A percentile compares a stretch with the other conserved stretches of the same genome.
Evolutionary conservation across 768 basidiomycete genomes (phyloP).

Genomic region (Phlebiopsis flavidoalba): DNA sequence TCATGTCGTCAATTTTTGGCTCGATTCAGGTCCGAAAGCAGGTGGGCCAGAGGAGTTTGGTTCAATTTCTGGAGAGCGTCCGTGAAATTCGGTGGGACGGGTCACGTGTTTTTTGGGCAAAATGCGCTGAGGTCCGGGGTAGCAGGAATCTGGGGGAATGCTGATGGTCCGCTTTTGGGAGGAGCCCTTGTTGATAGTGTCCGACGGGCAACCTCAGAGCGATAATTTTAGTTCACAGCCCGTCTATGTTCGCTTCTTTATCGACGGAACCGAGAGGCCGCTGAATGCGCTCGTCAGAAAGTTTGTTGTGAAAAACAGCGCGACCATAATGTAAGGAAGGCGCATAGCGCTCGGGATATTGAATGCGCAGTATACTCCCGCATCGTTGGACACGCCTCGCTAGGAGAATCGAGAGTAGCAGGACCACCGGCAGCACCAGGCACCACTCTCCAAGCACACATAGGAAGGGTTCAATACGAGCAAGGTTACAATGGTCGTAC

Average conservation of each 20-base stretch:
- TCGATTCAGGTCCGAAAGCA: conserved; percentile 70
- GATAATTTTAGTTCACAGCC: conserved; percentile 69
- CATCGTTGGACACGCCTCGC: conserved; percentile 77
- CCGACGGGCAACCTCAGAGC: no score
- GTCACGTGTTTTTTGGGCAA: conserved; percentile 74
- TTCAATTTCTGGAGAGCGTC: conserved; percentile 74
- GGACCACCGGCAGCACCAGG: no score
- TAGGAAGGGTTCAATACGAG: conserved; percentile 85
- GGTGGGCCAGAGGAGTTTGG: conserved; percentile 70
- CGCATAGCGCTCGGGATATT: not conserved
- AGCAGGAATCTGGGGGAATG: conserved; percentile 67
- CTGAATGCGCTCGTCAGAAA: conserved; percentile 56
- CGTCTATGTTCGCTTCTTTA: conserved; percentile 65
- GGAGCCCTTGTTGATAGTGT: conserved; percentile 67
- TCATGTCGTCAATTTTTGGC: conserved; percentile 57
- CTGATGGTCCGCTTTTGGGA: conserved; percentile 62
- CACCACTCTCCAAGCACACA: conserved; percentile 89
- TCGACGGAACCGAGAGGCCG: conserved; percentile 57
- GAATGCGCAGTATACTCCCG: conserved; percentile 31
- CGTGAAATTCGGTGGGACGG: conserved; percentile 74
- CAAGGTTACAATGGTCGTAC: conserved; percentile 91
- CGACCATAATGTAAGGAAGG: not conserved
- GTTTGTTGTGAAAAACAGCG: conserved; percentile 74
- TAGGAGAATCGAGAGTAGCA: conserved; percentile 77
- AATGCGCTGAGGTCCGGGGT: conserved; percentile 70